Evolutionary conservation across 2,329 filamentous ascomycete species (phyloP).

Genomic region (Colletotrichum navitas): DNA sequence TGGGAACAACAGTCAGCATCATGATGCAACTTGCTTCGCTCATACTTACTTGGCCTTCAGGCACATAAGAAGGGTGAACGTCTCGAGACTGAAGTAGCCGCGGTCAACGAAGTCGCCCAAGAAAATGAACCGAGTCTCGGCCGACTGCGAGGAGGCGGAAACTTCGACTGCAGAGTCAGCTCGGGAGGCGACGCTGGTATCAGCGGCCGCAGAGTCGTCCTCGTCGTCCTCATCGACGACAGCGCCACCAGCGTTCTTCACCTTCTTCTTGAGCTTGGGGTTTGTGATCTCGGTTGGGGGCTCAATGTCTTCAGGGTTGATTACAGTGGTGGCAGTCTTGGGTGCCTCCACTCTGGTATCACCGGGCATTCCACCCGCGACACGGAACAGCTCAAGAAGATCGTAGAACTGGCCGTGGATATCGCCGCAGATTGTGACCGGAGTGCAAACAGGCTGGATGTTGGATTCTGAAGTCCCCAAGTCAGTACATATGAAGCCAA

Average conservation of each 20-base stretch:
- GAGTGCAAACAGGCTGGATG: conserved; percentile 96
- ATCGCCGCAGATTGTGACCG: conserved; percentile 96
- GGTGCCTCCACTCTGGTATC: conserved; percentile 78
- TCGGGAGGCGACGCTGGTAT: conserved; percentile 50
- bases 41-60: conserved; percentile 77
- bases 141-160: conserved; percentile 59
- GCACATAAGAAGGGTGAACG: conserved; percentile 96
- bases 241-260: conserved; percentile 72
- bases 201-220: conserved; percentile 61
- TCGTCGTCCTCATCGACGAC: conserved; percentile 63
- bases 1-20: conserved; percentile 52
- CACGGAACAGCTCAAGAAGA: conserved; percentile 94
- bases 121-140: conserved; percentile 70
- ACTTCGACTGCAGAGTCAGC: conserved; percentile 52
- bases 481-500: conserved; percentile 27
- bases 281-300: conserved; percentile 90
- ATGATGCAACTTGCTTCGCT: conserved; percentile 4
- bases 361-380: conserved; percentile 96
- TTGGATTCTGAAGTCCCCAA: conserved; percentile 80
- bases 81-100: conserved; percentile 97
- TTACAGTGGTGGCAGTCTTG: conserved; percentile 77
- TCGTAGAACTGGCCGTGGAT: conserved; percentile 99
- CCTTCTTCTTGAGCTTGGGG: conserved; percentile 87
- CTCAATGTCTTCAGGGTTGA: conserved; percentile 92
- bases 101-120: conserved; percentile 96